Base-by-base conservation (phyloP, 1,284 basidiomycete genomes). In the Athelia sp. region DNA sequence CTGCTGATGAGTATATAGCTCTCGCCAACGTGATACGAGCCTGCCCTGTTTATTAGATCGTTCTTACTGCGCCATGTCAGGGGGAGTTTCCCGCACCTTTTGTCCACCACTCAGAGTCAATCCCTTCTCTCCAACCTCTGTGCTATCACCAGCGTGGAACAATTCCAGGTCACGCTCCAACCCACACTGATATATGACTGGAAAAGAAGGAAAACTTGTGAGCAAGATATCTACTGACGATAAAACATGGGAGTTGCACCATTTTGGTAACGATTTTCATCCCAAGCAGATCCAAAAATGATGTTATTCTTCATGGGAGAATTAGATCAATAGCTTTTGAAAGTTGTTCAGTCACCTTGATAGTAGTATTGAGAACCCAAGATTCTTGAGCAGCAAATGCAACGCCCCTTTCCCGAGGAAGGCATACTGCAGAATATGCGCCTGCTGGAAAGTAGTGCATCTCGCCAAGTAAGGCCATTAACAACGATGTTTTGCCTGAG, bases 251-350 rank as follows among this genome's bases (percentile, higher is more conserved):
- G 23, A 22, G 8, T 74, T 21, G 86, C 61, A n/a, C 83, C 83
- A 55, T 78, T 79, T 50, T 81, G 74, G 60, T 94, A 95, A 1
- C 93, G 78, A 40, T 75, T 73, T 59, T 84, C 79, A 52, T 89
- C 77, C 55, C 78, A 90, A 0, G 84, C 80, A 4, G 86, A 70
- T 29, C 88, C 87, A 64, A 96, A 97, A 26, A 93, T 57, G 54
- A 97, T 93, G 59, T 96, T 97, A 46, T 90, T 84, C 60, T 72
- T 36, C 9, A 14, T 19, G 6, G n/a, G 21, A 4, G 19, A 8
- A 40, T 40, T 22, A 40, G 36, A 17, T 40, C 4, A 6, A 17
- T 6, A 8, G n/a, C 22, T 22, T 38, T 24, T 4, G 15, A 22
- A 40, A 18, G 6, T 14, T 43, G 58, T 44, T 46, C n/a, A n/a